Evolutionary conservation across 2,329 filamentous ascomycete genomes (phyloP).

Genomic region (Fusarium odoratissimum): DNA sequence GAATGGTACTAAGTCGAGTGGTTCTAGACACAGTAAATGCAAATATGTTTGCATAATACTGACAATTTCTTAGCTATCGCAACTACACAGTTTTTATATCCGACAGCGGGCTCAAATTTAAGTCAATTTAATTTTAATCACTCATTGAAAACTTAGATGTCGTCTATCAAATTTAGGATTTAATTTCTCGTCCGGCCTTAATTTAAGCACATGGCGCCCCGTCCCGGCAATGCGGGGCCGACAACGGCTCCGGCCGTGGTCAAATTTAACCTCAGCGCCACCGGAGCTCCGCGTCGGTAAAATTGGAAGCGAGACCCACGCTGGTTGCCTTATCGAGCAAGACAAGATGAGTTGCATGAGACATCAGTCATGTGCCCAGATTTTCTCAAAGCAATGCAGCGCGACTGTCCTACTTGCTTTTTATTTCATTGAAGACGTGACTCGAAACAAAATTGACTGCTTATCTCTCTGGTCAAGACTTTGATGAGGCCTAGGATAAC

Average conservation of each 20-base stretch:
- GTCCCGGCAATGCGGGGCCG: conserved; percentile 22
- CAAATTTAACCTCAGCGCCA: conserved; percentile 16
- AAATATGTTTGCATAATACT: background rate
- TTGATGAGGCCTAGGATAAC: background rate
- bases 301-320: conserved; percentile 18
- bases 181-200: background rate
- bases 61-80: background rate
- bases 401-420: background rate
- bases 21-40: background rate
- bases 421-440: background rate
- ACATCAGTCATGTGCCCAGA: conserved; percentile 12
- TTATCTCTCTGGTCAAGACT: background rate
- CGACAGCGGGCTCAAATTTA: background rate
- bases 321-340: conserved; percentile 5
- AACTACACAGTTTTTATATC: background rate
- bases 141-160: background rate
- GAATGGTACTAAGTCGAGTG: background rate
- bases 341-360: conserved; percentile 7
- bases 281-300: background rate
- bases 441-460: background rate
- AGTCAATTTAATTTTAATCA: background rate
- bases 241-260: conserved; percentile 4
- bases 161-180: background rate
- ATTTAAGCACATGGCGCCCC: conserved; percentile 6
- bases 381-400: background rate